These are phyloP conservation scores for Amaranthus palmeri DNA, from an alignment of 148 eudicot species.

Conservation along the genomic window DNA sequence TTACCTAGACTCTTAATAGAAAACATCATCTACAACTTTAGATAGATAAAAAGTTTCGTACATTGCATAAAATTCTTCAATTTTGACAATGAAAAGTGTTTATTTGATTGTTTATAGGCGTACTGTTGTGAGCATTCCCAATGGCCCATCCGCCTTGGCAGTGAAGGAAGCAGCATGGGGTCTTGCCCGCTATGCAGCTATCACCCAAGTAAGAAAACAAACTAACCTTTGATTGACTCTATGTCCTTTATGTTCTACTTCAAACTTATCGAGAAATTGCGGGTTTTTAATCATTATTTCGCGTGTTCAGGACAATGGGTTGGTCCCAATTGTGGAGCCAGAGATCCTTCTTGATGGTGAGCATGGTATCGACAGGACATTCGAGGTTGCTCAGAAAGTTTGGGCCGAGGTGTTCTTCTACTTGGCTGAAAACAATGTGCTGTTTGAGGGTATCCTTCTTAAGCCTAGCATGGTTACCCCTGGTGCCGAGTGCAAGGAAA, in stretches of 20 bases:
- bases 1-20: too few species aligned
- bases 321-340: slow-evolving; percentile 96
- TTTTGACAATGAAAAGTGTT: not conserved
- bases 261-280: not conserved
- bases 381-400: slow-evolving; percentile 76
- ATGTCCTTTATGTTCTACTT: not conserved
- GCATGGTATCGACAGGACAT: slow-evolving; percentile 82
- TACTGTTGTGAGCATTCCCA: slow-evolving; percentile 98
- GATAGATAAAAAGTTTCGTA: too few species aligned
- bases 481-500: slow-evolving; percentile 90
- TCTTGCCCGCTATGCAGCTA: slow-evolving; percentile 89
- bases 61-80: not conserved
- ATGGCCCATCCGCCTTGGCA: slow-evolving; percentile 87
- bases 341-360: slow-evolving; percentile 90
- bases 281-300: not conserved
- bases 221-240: not conserved
- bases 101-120: slow-evolving; percentile 49
- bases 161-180: slow-evolving; percentile 98
- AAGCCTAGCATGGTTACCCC: slow-evolving; percentile 99
- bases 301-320: slow-evolving; percentile 64
- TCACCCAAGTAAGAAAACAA: slow-evolving; percentile 58
- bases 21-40: too few species aligned
- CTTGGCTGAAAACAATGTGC: slow-evolving; percentile 79
- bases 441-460: slow-evolving; percentile 85
- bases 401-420: slow-evolving; percentile 90